Evolutionary conservation across 306 rosid genomes (phyloP).

Genomic region (Casuarina glauca): DNA sequence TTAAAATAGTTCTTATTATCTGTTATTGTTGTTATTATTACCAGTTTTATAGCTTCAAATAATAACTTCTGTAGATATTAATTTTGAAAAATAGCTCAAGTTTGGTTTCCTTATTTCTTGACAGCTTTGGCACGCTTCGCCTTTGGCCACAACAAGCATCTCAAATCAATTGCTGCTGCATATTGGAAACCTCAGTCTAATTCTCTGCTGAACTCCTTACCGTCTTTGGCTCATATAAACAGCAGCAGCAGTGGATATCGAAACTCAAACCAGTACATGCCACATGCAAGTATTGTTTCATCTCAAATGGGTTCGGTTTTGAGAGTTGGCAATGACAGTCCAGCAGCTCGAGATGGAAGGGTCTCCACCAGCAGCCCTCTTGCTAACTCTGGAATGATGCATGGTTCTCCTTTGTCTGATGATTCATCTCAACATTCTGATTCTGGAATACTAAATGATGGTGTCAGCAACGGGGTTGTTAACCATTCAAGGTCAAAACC

Average conservation of each 20-base stretch:
- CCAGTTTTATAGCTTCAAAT: neutral
- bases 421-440: conserved; percentile 92
- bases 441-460: conserved; percentile 86
- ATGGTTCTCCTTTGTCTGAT: conserved; percentile 92
- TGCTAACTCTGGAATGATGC: conserved; percentile 78
- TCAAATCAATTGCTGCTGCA: conserved; percentile 88
- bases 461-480: conserved; percentile 76
- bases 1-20: neutral
- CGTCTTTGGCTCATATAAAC: conserved; percentile 72
- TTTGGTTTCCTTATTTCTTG: conserved; percentile 14
- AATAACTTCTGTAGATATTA: neutral
- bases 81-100: conserved; percentile 16
- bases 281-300: conserved; percentile 64
- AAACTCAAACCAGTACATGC: conserved; percentile 50
- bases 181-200: conserved; percentile 90
- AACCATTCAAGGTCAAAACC: conserved; percentile 67
- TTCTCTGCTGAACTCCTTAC: conserved; percentile 72
- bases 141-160: conserved; percentile 93
- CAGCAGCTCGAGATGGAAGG: conserved; percentile 68
- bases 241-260: conserved; percentile 52
- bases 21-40: neutral
- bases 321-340: conserved; percentile 74
- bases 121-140: conserved; percentile 93
- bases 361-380: conserved; percentile 92
- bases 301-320: conserved; percentile 83